Conservation (phyloP, 352 stramenopile species). For the Globisporangium canariense region DNA sequence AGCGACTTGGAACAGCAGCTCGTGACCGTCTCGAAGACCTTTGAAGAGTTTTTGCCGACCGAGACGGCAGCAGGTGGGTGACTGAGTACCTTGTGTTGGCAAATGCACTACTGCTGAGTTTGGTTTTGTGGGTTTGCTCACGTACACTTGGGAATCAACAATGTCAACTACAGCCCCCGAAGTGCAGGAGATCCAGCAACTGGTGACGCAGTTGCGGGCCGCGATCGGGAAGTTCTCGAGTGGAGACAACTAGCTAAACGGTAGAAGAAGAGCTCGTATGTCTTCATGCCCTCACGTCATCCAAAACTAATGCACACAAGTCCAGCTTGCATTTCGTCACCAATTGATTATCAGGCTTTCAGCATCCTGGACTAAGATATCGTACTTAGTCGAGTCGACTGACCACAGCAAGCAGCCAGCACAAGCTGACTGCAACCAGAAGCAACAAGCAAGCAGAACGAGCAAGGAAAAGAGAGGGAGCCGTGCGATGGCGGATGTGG, state of each 20-base stretch:
- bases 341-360: no score
- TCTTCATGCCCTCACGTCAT: background rate
- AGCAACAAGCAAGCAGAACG: background rate
- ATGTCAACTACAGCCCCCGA: constrained; percentile 21
- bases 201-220: constrained; percentile 29
- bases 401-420: background rate
- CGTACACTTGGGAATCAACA: background rate
- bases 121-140: background rate
- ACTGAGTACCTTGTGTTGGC: background rate
- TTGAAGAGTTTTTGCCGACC: constrained; percentile 15
- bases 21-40: constrained; percentile 14
- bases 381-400: background rate
- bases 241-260: constrained; percentile 1
- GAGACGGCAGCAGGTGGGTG: constrained; percentile 13
- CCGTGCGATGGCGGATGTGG: constrained; percentile 24
- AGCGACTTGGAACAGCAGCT: constrained; percentile 34
- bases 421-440: background rate
- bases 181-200: constrained; percentile 36
- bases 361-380: background rate
- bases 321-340: background rate
- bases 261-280: background rate
- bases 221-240: constrained; percentile 27
- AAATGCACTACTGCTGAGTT: constrained; percentile 6
- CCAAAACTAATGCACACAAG: background rate
- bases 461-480: background rate